phyloP scores from a whole-genome alignment of 768 basidiomycete genomes.

The Mycena galericulata region DNA sequence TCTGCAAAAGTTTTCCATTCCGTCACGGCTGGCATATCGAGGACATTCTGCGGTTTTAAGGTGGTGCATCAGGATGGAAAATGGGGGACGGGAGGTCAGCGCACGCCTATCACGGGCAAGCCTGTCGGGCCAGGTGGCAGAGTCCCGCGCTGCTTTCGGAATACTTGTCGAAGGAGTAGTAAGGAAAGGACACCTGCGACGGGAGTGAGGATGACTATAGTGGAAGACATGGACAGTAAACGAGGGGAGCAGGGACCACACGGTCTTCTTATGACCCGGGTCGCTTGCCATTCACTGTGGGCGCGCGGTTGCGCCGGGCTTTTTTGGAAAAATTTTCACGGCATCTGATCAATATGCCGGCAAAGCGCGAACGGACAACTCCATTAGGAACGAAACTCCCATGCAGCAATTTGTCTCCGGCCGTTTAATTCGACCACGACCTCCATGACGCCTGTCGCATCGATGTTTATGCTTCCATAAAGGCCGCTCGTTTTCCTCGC shows the following conservation, averaged over 20 bases:
- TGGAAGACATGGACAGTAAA: constrained; percentile 24
- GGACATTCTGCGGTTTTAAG: constrained; percentile 53
- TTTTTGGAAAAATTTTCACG: too few species aligned
- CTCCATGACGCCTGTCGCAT: too few species aligned
- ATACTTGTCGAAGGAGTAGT: constrained; percentile 36
- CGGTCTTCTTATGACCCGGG: not conserved
- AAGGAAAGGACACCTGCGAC: constrained; percentile 36
- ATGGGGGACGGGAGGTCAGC: constrained; percentile 5
- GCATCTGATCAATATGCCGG: too few species aligned
- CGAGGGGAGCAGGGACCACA: not conserved
- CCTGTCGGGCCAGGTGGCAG: constrained; percentile 57
- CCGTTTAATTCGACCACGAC: too few species aligned
- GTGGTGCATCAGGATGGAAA: constrained; percentile 1
- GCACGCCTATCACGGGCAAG: constrained; percentile 55
- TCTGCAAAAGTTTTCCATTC: constrained; percentile 63
- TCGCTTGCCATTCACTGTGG: not conserved
- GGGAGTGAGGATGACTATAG: constrained; percentile 21
- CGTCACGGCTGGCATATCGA: constrained; percentile 56
- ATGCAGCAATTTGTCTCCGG: too few species aligned
- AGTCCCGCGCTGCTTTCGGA: constrained; percentile 36
- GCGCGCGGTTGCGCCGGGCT: too few species aligned
- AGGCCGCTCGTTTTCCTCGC: too few species aligned
- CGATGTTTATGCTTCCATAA: too few species aligned
- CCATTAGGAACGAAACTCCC: too few species aligned
- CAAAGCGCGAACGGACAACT: too few species aligned